Conservation (phyloP, 768 basidiomycete genomes). For the Tylopilus sp. region DNA sequence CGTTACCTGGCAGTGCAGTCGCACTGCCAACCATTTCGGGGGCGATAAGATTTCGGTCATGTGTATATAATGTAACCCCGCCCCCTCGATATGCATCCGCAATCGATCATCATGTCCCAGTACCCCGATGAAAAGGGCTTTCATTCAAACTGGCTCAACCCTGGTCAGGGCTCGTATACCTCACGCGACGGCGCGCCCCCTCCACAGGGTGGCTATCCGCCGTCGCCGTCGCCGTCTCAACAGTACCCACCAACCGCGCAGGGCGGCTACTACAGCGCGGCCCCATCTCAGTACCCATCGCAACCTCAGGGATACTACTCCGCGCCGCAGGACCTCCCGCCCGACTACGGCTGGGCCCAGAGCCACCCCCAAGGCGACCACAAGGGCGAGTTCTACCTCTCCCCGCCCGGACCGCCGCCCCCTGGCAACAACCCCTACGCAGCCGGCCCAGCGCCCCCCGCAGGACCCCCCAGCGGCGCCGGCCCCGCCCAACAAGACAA, state of each 20-base stretch:
- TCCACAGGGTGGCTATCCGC: not conserved
- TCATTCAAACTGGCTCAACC: conserved; percentile 12
- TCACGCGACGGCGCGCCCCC: conserved; percentile 2
- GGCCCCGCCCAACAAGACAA: not conserved
- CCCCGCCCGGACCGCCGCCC: too few species aligned
- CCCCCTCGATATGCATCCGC: not conserved
- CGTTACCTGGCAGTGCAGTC: not conserved
- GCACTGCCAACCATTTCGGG: not conserved
- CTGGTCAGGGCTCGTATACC: not conserved
- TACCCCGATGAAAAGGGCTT: conserved; percentile 26
- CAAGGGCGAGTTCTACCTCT: not conserved
- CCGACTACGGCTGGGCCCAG: conserved; percentile 9
- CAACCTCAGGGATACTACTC: too few species aligned
- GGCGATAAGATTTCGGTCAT: not conserved
- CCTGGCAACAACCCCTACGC: not conserved
- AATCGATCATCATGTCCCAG: conserved; percentile 15
- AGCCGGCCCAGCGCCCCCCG: not conserved
- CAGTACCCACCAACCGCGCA: too few species aligned
- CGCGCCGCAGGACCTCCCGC: conserved; percentile 6
- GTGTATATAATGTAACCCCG: not conserved
- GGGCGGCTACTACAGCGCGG: too few species aligned
- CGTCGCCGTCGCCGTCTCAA: not conserved
- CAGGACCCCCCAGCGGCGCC: not conserved
- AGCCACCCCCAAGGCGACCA: not conserved
- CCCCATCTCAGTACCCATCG: too few species aligned